phyloP scores from a whole-genome alignment of 164 flowering plant species.

The Litsea cubeba region DNA sequence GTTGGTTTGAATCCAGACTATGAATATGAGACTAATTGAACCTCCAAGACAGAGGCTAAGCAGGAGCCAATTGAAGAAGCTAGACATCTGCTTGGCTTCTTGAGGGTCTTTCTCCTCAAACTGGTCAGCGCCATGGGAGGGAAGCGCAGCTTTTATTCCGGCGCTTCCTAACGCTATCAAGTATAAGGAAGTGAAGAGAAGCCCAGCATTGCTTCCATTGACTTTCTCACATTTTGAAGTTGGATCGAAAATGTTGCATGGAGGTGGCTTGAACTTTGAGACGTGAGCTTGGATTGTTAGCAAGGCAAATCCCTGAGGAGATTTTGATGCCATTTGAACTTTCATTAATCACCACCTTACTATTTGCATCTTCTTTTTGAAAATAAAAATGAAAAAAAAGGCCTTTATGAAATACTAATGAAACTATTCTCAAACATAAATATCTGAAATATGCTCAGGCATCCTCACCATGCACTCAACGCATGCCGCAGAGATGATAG shows the following conservation, averaged over 20 bases:
- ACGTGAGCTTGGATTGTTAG: constrained; percentile 60
- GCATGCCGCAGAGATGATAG: constrained; percentile 29
- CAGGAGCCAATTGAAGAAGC: constrained; percentile 58
- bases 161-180: constrained; percentile 44
- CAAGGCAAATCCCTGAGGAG: constrained; percentile 43
- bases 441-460: neutral
- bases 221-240: constrained; percentile 28
- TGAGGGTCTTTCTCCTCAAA: constrained; percentile 58
- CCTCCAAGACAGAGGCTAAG: constrained; percentile 46
- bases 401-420: neutral
- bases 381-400: too few relatives aligned
- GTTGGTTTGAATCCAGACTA: constrained; percentile 60
- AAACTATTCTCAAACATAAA: neutral
- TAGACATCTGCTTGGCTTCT: constrained; percentile 55
- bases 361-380: neutral
- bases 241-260: constrained; percentile 32
- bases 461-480: constrained; percentile 44
- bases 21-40: constrained; percentile 40
- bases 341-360: too few relatives aligned
- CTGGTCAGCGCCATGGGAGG: constrained; percentile 77
- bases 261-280: constrained; percentile 40
- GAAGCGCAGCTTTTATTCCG: constrained; percentile 56
- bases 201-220: constrained; percentile 25
- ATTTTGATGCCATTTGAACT: neutral
- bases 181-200: constrained; percentile 46